phyloP scores from a whole-genome alignment of 2,329 filamentous ascomycete genomes.

The Cucurbitaria berberidis region DNA sequence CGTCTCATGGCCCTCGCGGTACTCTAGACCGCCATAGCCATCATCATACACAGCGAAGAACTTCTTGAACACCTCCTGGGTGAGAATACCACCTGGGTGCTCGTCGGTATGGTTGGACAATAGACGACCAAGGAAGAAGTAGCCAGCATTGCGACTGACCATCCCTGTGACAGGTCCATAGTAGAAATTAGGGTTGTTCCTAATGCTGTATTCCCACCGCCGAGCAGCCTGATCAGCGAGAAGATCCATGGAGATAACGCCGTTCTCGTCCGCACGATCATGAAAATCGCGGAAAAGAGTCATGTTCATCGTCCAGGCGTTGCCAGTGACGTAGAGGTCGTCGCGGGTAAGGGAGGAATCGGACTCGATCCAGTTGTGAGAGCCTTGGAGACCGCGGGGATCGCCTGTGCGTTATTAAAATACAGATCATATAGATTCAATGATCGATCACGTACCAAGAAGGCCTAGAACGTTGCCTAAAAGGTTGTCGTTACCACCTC shows the following conservation, averaged over 20 bases:
- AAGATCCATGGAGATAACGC: conserved; percentile 22
- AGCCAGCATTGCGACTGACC: conserved; percentile 56
- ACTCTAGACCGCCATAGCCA: conserved; percentile 44
- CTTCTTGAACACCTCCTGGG: conserved; percentile 47
- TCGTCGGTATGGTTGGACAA: conserved; percentile 34
- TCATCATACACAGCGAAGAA: conserved; percentile 57
- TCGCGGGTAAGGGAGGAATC: conserved; percentile 51
- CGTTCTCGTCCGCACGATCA: conserved; percentile 22
- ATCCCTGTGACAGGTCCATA: conserved; percentile 61
- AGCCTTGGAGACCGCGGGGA: conserved; percentile 52
- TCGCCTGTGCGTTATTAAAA: conserved; percentile 41
- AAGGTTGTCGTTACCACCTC: conserved; percentile 42
- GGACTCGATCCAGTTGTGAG: conserved; percentile 54
- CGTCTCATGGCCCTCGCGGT: conserved; percentile 56
- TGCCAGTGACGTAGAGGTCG: conserved; percentile 51
- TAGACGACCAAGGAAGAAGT: conserved; percentile 35
- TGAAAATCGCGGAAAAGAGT: conserved; percentile 56
- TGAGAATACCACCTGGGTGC: conserved; percentile 20
- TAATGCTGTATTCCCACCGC: conserved; percentile 57
- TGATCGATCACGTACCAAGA: conserved; percentile 49
- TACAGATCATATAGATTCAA: too few species aligned
- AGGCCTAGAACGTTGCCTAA: conserved; percentile 53
- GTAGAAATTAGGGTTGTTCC: conserved; percentile 61
- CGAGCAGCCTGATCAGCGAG: conserved; percentile 36
- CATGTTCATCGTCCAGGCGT: conserved; percentile 51